phyloP scores from a whole-genome alignment of 2,329 filamentous ascomycete genomes.

The Cordyceps pruinosa region DNA sequence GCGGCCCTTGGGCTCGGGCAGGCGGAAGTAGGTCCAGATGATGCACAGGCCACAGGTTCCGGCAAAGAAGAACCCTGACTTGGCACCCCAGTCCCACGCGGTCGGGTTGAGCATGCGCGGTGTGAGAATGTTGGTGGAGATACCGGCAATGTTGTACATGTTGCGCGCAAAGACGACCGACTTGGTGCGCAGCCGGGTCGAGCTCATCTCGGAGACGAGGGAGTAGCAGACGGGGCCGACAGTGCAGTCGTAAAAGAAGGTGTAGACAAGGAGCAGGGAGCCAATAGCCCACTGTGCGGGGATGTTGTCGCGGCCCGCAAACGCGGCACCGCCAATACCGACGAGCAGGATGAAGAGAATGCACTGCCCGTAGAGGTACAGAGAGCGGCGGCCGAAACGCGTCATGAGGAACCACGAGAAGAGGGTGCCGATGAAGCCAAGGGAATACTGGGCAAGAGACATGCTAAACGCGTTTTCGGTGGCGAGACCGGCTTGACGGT shows the following conservation, averaged over 20 bases:
- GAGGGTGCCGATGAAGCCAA: conserved; percentile 32
- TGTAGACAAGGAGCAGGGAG: conserved; percentile 35
- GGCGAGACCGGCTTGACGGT: conserved; percentile 35
- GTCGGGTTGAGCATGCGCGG: conserved; percentile 41
- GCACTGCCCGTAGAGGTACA: conserved; percentile 31
- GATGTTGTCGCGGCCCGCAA: conserved; percentile 25
- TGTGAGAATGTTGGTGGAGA: conserved; percentile 39
- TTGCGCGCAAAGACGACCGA: conserved; percentile 39
- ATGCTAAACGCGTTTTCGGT: conserved; percentile 32
- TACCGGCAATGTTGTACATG: conserved; percentile 42
- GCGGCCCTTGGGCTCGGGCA: conserved; percentile 48
- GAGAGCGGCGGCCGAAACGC: conserved; percentile 30
- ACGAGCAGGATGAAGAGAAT: conserved; percentile 29
- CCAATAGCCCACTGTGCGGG: conserved; percentile 32
- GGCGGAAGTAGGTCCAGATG: conserved; percentile 44
- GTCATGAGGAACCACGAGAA: conserved; percentile 33
- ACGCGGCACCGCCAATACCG: conserved; percentile 33
- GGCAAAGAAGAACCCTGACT: conserved; percentile 40
- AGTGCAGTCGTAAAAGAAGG: conserved; percentile 34
- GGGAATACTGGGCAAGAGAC: conserved; percentile 28
- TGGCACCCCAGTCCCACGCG: conserved; percentile 42
- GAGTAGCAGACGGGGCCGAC: conserved; percentile 67
- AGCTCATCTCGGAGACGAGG: conserved; percentile 54
- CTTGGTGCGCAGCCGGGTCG: conserved; percentile 40
- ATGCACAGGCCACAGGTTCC: conserved; percentile 38